Percentiles rank a stretch among this genome's conserved stretches.
Evolutionary conservation across 2,329 filamentous ascomycete genomes (phyloP).

Genomic region (Myotisia sp.): DNA sequence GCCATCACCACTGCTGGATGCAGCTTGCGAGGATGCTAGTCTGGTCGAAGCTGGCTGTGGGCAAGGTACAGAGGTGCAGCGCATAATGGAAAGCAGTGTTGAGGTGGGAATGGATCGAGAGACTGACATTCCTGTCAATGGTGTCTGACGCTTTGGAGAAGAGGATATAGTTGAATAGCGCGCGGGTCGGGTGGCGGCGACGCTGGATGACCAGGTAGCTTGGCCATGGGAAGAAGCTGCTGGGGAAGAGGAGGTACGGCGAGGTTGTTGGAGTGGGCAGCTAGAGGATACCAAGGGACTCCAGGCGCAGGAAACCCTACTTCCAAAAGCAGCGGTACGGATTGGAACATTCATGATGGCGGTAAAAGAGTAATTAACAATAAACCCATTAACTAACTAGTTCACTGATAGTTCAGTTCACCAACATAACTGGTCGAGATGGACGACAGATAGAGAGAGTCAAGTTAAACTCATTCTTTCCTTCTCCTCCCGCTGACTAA

Average conservation of each 20-base stretch:
- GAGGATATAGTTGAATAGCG: not conserved
- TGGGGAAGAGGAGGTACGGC: not conserved
- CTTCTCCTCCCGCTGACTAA: too few relatives aligned
- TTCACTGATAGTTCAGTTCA: too few relatives aligned
- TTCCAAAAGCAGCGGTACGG: slow-evolving; percentile 20
- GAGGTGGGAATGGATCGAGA: not conserved
- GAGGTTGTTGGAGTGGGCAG: slow-evolving; percentile 7
- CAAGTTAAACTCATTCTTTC: too few relatives aligned
- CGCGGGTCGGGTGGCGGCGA: not conserved
- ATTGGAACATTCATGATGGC: slow-evolving; percentile 19
- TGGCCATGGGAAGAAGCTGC: not conserved
- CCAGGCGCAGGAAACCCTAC: slow-evolving; percentile 16
- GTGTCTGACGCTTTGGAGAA: too few relatives aligned
- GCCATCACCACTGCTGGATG: not conserved
- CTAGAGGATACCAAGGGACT: slow-evolving; percentile 15
- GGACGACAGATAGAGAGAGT: too few relatives aligned
- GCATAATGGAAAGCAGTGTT: slow-evolving; percentile 2
- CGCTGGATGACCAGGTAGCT: slow-evolving; percentile 1
- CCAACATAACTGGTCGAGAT: too few relatives aligned
- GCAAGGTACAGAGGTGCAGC: not conserved
- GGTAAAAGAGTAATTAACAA: too few relatives aligned
- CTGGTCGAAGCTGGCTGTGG: not conserved
- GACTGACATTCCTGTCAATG: slow-evolving; percentile 1
- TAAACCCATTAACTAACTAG: too few relatives aligned
- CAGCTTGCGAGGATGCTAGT: slow-evolving; percentile 1